Evolutionary conservation across 768 basidiomycete species (phyloP), one percentile per base, ranked within the genome.

Genomic region (Pholiota microspora): DNA sequence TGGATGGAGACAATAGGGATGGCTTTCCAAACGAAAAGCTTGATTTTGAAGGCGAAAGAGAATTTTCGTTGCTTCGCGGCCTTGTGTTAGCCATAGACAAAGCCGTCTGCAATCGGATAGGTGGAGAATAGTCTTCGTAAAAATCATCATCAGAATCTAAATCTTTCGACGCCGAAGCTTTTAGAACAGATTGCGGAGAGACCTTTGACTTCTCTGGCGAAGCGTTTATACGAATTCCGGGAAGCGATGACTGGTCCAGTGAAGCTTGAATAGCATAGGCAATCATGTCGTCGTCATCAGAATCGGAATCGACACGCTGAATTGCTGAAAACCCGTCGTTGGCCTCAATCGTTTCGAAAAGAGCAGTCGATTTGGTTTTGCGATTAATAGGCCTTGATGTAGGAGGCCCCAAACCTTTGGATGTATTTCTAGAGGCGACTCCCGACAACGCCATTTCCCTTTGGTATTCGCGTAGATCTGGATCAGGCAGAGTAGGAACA

Each of bases 11-110:
- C 15, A 52, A n/a, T 13, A 52, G 18, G 7, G 64, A 58, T 15
- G 71, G 67, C 45, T 58, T 58, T 9, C 71, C 70, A 55, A 73
- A 74, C 10, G 64, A 32, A n/a, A 65, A 61, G 12, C 31, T 32
- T 23, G 36, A 16, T 45, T 57, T 57, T 7, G 58, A 31, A n/a
- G 58, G 58, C 15, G 60, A 61, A 13, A 59, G 53, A 7, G 59
- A 58, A 1, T 59, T 40, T 8, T 66, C 68, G 23, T 69, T 46
- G 16, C 16, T 38, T n/a, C 27, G 67, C 12, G 75, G 73, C 4
- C 77, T 76, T 7, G 85, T 77, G 49, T 84, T 84, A 15, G 82
- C 89, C 38, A 90, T 82, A 8, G 86, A 78, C 25, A 90, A 67
- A 1, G 79, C 84, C 1, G 86, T 86, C 60, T 85, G 84, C n/a